Evolutionary conservation across 78 protist genomes (phyloP), one percentile per base, ranked within the genome.

Genomic region (Capsaspora owczarzaki): DNA sequence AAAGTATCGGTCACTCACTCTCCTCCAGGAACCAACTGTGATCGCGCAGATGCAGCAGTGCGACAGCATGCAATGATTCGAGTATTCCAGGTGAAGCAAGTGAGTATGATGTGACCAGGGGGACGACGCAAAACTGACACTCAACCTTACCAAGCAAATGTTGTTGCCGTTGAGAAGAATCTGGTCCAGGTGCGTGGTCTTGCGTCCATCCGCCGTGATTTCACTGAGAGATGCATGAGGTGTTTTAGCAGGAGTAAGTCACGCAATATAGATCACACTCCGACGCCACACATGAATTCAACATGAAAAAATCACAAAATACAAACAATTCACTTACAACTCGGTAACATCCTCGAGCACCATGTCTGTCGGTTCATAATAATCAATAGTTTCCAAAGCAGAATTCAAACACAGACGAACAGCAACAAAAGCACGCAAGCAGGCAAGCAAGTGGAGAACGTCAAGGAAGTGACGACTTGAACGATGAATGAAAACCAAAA

Each of bases 131-230:
- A 46, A 12, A 46, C 51, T 5, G 25, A 5, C 51, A 12, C 51
- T 12, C 5, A 14, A 12, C 12, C 83, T 16, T 84, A 93, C 94
- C 82, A 93, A 49, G 76, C 92, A 85, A 38, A 93, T 85, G 87
- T 93, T 89, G 85, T 93, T 93, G 40, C 96, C 96, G 75, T 93
- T 93, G 68, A 93, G 85, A 38, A 93, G 76, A 31, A 93, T 91
- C 61, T 76, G 78, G 43, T 93, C 96, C 47, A 91, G 66, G 51
- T 89, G 75, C n/a, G 86, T 82, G 20, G 76, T 49, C 44, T 80
- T 83, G 12, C 49, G 49, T 0, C 96, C 96, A 53, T 90, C 96
- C 63, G 91, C 86, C 42, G 93, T 85, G 43, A 78, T 78, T 69
- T 93, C 96, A 53, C 95, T 92, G 80, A 20, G 10, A 41, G 23